These are phyloP conservation scores for Candolleomyces eurysporus DNA, from an alignment of 768 basidiomycete genomes.

Conservation along the genomic window DNA sequence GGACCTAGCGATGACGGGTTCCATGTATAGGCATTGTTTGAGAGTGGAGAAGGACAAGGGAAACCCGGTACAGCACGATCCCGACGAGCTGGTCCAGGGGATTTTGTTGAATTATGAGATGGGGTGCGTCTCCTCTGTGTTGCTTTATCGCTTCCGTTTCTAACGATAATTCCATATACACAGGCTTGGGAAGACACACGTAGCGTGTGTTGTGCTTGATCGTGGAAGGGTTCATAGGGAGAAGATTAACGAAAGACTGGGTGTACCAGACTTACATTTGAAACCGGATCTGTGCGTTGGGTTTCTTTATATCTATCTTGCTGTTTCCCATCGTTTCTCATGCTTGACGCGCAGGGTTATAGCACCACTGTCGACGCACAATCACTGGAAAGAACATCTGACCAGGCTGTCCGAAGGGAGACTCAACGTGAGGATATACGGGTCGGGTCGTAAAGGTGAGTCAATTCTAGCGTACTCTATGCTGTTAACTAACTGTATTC, in stretches of 20 bases:
- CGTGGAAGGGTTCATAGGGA: neutral
- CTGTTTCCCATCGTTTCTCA: neutral
- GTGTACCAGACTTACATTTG: neutral
- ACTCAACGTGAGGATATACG: too few relatives aligned
- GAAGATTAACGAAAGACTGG: neutral
- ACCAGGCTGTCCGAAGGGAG: too few relatives aligned
- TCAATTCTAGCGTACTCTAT: too few relatives aligned
- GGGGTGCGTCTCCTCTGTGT: neutral
- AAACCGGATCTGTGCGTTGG: neutral
- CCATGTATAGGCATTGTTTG: neutral
- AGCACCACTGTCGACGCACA: neutral
- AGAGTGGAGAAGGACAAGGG: neutral
- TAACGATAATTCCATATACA: neutral
- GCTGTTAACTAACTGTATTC: too few relatives aligned
- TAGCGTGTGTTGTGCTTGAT: neutral
- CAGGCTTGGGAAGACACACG: neutral
- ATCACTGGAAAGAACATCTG: neutral
- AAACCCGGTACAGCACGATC: neutral
- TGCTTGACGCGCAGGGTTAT: neutral
- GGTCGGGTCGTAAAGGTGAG: too few relatives aligned
- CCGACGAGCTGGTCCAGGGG: neutral
- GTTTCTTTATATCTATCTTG: neutral
- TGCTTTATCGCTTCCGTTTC: neutral
- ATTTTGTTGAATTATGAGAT: neutral
- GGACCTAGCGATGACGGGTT: too few relatives aligned